These are phyloP conservation scores for Stephanodiscus minutulus DNA, from an alignment of 108 stramenopile species.

Conservation along the genomic window DNA sequence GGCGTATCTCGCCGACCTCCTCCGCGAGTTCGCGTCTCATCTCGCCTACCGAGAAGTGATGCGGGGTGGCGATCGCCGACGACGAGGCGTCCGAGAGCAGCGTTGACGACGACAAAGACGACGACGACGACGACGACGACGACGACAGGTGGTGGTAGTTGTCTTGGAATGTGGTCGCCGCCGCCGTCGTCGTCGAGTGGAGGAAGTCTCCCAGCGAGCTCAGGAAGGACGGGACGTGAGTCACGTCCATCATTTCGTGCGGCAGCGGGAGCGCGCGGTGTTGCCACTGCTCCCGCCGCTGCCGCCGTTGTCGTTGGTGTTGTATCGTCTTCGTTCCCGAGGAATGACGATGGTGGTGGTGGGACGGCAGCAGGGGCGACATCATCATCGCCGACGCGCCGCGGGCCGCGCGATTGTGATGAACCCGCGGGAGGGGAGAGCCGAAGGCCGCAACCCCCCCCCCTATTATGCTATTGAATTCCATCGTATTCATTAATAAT, in stretches of 20 bases:
- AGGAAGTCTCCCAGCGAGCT: conserved; percentile 14
- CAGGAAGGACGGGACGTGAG: conserved; percentile 8
- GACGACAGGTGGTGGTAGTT: not conserved
- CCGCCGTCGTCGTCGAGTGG: conserved; percentile 5
- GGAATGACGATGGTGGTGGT: too few relatives aligned
- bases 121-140: not conserved
- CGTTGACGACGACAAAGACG: conserved; percentile 8
- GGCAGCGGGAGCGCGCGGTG: conserved; percentile 16
- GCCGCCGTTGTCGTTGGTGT: not conserved
- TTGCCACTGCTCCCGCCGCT: too few relatives aligned
- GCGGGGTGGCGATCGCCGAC: not conserved
- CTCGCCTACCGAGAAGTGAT: not conserved
- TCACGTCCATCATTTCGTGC: conserved; percentile 9
- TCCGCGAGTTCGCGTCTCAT: not conserved
- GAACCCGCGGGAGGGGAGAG: too few relatives aligned
- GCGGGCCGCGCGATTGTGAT: too few relatives aligned
- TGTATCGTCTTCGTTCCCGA: not conserved
- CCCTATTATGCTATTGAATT: too few relatives aligned
- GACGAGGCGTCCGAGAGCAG: conserved; percentile 27
- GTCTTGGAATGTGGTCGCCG: not conserved
- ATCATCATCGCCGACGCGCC: too few relatives aligned
- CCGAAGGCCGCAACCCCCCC: too few relatives aligned
- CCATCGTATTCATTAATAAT: too few relatives aligned
- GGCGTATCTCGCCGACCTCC: not conserved
- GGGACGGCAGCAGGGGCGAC: too few relatives aligned